These are phyloP conservation scores for Fusarium sp. DNA, from an alignment of 2,329 filamentous ascomycete genomes.

Conservation along the genomic window DNA sequence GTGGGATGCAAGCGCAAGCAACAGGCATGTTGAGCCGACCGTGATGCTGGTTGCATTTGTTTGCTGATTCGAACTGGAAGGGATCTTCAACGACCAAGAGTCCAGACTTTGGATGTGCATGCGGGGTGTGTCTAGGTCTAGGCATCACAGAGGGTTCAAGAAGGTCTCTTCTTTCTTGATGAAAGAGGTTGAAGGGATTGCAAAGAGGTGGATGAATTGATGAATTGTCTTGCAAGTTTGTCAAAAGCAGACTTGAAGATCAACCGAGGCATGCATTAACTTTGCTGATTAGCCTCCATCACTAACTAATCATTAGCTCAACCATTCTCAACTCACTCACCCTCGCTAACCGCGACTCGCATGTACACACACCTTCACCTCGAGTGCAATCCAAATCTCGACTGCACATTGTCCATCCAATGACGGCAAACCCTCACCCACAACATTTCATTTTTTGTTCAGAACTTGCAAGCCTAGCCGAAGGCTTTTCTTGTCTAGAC, in stretches of 20 bases:
- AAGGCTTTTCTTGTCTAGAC: conserved; percentile 12
- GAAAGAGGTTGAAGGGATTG: neutral
- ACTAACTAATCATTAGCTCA: neutral
- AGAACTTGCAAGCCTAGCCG: conserved; percentile 27
- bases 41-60: neutral
- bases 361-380: neutral
- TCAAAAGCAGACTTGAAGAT: neutral
- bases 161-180: conserved; percentile 12
- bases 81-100: conserved; percentile 21
- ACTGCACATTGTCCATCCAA: conserved; percentile 24
- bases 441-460: neutral
- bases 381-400: neutral
- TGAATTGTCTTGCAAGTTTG: neutral
- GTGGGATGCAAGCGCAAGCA: neutral
- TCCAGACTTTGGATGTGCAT: neutral
- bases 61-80: conserved; percentile 17
- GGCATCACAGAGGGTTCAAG: neutral
- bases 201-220: neutral
- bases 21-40: neutral
- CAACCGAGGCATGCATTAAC: neutral
- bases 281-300: neutral
- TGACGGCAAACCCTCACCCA: conserved; percentile 16
- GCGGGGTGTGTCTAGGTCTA: conserved; percentile 15
- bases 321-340: conserved; percentile 3
- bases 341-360: conserved; percentile 7